phyloP scores from a whole-genome alignment of 2,329 filamentous ascomycete species.

The Scedosporium dehoogii region DNA sequence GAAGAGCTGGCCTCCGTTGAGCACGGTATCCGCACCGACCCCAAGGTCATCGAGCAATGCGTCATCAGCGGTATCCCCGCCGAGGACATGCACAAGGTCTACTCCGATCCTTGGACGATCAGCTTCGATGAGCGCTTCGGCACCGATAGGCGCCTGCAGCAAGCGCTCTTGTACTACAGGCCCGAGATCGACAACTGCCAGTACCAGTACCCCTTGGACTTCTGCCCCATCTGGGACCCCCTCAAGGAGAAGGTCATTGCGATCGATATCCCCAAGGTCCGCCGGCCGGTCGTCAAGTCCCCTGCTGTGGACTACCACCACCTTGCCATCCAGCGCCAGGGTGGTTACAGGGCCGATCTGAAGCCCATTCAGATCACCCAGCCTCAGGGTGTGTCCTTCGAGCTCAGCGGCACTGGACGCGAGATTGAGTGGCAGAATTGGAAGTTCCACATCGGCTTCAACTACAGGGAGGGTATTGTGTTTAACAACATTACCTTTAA shows the following conservation, averaged over 20 bases:
- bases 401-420: conserved; percentile 50
- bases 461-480: conserved; percentile 86
- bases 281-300: conserved; percentile 63
- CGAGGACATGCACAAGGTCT: conserved; percentile 89
- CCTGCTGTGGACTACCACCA: conserved; percentile 73
- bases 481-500: conserved; percentile 85
- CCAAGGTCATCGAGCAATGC: conserved; percentile 86
- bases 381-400: conserved; percentile 82
- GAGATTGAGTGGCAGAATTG: conserved; percentile 86
- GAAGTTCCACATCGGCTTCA: conserved; percentile 89
- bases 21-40: conserved; percentile 62
- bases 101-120: conserved; percentile 94
- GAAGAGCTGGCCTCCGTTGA: conserved; percentile 81
- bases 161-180: conserved; percentile 92
- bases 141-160: conserved; percentile 67
- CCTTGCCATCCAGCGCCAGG: conserved; percentile 58
- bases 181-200: conserved; percentile 78
- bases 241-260: conserved; percentile 69
- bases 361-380: conserved; percentile 86
- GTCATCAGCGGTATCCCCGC: conserved; percentile 68
- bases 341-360: conserved; percentile 67
- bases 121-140: conserved; percentile 89
- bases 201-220: conserved; percentile 86
- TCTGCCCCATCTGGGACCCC: conserved; percentile 83
- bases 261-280: conserved; percentile 72